Evolutionary conservation across 2,329 filamentous ascomycete species (phyloP).

Genomic region (Ceratocystis alfenasii): DNA sequence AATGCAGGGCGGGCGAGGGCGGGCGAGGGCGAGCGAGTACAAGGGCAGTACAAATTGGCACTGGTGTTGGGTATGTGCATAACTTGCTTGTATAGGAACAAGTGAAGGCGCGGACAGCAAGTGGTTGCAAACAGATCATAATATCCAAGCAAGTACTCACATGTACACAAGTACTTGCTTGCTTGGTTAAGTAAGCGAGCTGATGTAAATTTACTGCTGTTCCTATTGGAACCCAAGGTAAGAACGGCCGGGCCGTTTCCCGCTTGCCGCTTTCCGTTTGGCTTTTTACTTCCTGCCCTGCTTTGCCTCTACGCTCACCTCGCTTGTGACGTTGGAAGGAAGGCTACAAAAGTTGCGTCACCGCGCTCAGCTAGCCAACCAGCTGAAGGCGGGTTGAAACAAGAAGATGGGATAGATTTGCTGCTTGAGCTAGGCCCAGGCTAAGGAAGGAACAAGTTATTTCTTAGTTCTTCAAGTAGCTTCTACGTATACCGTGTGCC

Average conservation of each 20-base stretch:
- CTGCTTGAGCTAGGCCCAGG: not conserved
- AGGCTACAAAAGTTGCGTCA: not conserved
- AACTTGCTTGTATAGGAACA: too few relatives aligned
- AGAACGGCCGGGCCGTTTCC: not conserved
- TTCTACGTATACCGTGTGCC: not conserved
- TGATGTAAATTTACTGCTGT: not conserved
- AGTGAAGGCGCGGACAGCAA: too few relatives aligned
- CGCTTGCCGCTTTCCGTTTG: not conserved
- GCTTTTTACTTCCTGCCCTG: not conserved
- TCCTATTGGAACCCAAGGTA: not conserved
- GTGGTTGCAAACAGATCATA: too few relatives aligned
- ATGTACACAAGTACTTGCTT: not conserved
- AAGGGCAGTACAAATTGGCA: too few relatives aligned
- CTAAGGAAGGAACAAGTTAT: not conserved
- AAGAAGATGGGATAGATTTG: not conserved
- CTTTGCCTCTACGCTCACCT: not conserved
- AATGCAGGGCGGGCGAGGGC: too few relatives aligned
- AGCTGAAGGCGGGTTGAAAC: conserved; percentile 1
- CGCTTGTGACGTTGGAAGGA: conserved; percentile 6
- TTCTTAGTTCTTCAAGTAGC: not conserved
- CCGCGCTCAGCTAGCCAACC: not conserved
- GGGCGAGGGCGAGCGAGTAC: too few relatives aligned
- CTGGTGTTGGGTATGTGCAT: too few relatives aligned
- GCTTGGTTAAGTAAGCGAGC: conserved; percentile 1
- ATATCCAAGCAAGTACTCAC: not conserved